These are phyloP conservation scores for Ophiostoma novo-ulmi DNA, from an alignment of 2,329 filamentous ascomycete genomes.

Conservation along the genomic window DNA sequence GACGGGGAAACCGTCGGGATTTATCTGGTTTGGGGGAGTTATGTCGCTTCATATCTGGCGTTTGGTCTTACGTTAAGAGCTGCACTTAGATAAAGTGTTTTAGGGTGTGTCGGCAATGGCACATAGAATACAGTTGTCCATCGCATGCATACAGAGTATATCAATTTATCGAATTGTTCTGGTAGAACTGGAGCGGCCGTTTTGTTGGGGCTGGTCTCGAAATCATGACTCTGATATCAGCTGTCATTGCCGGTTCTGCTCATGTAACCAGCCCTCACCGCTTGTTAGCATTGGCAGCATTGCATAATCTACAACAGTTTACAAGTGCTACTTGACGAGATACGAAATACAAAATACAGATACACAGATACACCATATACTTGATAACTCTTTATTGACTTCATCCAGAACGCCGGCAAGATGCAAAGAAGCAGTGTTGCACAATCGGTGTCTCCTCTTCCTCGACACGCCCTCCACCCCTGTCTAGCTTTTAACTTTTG, in stretches of 20 bases:
- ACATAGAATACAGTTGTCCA: neutral
- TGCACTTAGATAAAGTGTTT: conserved; percentile 3
- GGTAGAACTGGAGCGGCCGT: neutral
- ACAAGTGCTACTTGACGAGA: too few species aligned
- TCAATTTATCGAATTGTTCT: neutral
- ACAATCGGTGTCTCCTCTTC: conserved; percentile 15
- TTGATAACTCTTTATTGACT: conserved; percentile 10
- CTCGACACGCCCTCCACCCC: conserved; percentile 15
- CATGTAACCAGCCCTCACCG: neutral
- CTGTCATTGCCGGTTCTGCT: neutral
- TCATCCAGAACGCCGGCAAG: conserved; percentile 13
- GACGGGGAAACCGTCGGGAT: conserved; percentile 5
- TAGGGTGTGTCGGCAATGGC: too few species aligned
- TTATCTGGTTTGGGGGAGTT: neutral
- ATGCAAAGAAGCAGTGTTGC: conserved; percentile 8
- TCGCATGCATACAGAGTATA: neutral
- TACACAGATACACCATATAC: too few species aligned
- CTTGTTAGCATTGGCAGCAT: neutral
- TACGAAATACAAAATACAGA: too few species aligned
- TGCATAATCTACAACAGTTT: too few species aligned
- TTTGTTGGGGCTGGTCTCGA: neutral
- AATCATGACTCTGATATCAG: neutral
- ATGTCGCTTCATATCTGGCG: neutral
- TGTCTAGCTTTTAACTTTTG: conserved; percentile 21
- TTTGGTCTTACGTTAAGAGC: neutral